Percentiles rank a stretch among this genome's conserved stretches.
Conservation (phyloP, 352 stramenopile genomes). For the Pelagophyceae sp. region DNA sequence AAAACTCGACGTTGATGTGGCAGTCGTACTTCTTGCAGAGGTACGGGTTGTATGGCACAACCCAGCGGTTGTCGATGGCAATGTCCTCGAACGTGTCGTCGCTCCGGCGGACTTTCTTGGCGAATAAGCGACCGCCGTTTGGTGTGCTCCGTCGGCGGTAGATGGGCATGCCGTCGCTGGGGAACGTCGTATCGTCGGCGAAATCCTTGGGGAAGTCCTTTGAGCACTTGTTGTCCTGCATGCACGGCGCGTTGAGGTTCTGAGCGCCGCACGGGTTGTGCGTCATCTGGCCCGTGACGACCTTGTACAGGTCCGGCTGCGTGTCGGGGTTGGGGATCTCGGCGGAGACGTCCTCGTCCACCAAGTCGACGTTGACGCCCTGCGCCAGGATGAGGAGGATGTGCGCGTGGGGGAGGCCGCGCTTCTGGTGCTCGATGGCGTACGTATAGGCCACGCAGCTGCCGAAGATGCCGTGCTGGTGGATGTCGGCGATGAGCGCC, state of each 20-base stretch:
- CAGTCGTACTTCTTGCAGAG: conserved; percentile 48
- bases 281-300: conserved; percentile 24
- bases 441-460: conserved; percentile 31
- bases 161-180: background rate
- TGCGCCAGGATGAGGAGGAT: conserved; percentile 44
- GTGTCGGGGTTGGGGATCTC: conserved; percentile 20
- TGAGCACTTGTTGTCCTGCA: conserved; percentile 32
- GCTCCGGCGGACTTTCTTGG: background rate
- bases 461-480: conserved; percentile 35
- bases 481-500: conserved; percentile 35
- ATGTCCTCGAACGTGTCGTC: background rate
- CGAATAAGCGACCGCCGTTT: conserved; percentile 23
- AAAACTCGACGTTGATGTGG: conserved; percentile 55
- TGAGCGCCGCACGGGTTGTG: conserved; percentile 18
- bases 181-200: background rate
- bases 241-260: conserved; percentile 19
- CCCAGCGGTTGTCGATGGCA: conserved; percentile 35
- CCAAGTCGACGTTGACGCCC: conserved; percentile 27
- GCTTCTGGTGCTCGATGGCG: conserved; percentile 50
- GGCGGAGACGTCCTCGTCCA: conserved; percentile 29
- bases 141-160: conserved; percentile 20
- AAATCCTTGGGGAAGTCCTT: conserved; percentile 35
- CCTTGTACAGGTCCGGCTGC: conserved; percentile 11
- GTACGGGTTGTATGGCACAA: conserved; percentile 54
- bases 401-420: conserved; percentile 45